phyloP scores from a whole-genome alignment of 1,139 yeast genomes.

The Eremothecium cymbalariae region DNA sequence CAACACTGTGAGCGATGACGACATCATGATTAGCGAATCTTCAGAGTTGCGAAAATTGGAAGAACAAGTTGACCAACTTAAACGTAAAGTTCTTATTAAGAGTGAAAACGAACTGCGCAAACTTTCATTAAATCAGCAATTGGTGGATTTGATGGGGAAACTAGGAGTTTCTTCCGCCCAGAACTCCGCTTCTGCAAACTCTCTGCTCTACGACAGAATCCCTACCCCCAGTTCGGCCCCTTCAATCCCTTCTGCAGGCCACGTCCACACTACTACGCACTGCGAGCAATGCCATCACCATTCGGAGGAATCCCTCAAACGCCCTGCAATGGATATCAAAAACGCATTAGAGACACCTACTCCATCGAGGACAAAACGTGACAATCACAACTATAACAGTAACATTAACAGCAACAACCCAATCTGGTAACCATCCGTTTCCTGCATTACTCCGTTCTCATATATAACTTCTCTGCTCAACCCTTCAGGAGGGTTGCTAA shows the following conservation, averaged over 20 bases:
- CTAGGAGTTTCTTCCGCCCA: neutral
- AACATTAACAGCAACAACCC: too few species aligned
- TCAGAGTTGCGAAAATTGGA: conserved; percentile 26
- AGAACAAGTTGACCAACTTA: conserved; percentile 24
- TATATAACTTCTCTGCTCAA: too few species aligned
- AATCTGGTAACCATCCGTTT: too few species aligned
- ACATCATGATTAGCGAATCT: conserved; percentile 26
- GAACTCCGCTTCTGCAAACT: conserved; percentile 2
- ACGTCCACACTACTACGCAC: conserved; percentile 7
- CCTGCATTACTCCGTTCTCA: too few species aligned
- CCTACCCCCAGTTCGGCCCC: neutral
- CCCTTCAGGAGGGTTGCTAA: too few species aligned
- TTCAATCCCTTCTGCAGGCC: conserved; percentile 3
- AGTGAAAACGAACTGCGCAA: conserved; percentile 29
- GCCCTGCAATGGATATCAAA: conserved; percentile 10
- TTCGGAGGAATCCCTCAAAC: conserved; percentile 4
- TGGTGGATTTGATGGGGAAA: conserved; percentile 19
- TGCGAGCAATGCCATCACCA: conserved; percentile 13
- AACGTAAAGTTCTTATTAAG: conserved; percentile 23
- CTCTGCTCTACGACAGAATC: conserved; percentile 5
- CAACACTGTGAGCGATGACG: conserved; percentile 21
- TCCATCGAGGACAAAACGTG: conserved; percentile 8
- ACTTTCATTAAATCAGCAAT: conserved; percentile 25
- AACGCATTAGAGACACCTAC: conserved; percentile 14
- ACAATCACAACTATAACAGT: too few species aligned